These are phyloP conservation scores for Solanum gandarillasii DNA, from an alignment of 257 asterid species.

Conservation along the genomic window DNA sequence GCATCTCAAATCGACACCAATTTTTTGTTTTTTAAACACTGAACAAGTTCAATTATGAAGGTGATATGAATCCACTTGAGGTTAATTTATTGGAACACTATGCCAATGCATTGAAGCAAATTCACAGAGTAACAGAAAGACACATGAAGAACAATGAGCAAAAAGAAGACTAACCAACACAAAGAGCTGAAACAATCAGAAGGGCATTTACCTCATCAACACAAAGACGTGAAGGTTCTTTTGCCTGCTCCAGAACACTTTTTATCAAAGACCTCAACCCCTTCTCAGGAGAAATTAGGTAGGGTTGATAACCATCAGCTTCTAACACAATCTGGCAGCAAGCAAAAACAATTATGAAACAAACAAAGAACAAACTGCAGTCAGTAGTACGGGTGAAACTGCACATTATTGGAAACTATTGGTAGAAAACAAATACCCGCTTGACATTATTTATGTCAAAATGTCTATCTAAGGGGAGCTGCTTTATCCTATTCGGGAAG, in stretches of 20 bases:
- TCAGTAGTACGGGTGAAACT: neutral
- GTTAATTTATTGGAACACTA: neutral
- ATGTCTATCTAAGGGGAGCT: conserved; percentile 90
- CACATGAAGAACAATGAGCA: neutral
- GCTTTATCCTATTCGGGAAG: conserved; percentile 91
- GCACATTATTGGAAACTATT: neutral
- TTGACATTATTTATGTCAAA: conserved; percentile 87
- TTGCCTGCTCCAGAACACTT: conserved; percentile 79
- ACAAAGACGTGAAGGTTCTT: conserved; percentile 96
- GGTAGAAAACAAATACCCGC: conserved; percentile 38
- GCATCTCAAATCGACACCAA: neutral
- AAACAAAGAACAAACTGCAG: neutral
- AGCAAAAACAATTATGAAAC: conserved; percentile 13
- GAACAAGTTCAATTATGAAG: neutral
- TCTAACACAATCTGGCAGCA: conserved; percentile 79
- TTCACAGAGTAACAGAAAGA: neutral
- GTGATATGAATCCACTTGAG: neutral
- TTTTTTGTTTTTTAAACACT: neutral
- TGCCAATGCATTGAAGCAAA: neutral
- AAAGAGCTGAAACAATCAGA: neutral
- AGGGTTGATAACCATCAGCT: conserved; percentile 99
- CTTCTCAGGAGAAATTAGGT: conserved; percentile 97
- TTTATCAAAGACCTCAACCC: conserved; percentile 88
- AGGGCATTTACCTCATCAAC: conserved; percentile 77
- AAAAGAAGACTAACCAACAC: neutral